Evolutionary conservation across 305 asterid species (phyloP).

Genomic region (Fraxinus greggii): DNA sequence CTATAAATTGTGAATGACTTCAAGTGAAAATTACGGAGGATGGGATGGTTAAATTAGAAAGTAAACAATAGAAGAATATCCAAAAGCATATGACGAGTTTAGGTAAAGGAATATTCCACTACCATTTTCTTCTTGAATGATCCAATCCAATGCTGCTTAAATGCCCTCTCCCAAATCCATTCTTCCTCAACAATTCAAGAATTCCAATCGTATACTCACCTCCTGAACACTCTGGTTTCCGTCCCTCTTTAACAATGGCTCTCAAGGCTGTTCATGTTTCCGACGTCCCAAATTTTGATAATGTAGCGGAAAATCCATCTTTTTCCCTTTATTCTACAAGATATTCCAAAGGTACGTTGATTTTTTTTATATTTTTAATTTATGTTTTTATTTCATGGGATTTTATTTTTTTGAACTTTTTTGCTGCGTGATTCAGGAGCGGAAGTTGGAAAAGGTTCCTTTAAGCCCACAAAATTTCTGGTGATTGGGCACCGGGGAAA

Average conservation of each 20-base stretch:
- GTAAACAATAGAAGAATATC: constrained; percentile 36
- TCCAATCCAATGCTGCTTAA: constrained; percentile 23
- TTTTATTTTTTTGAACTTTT: background rate
- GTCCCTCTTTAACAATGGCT: constrained; percentile 46
- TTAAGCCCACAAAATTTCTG: constrained; percentile 61
- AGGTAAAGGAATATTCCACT: constrained; percentile 44
- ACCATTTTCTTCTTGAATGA: background rate
- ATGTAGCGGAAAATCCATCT: constrained; percentile 57
- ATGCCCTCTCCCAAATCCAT: constrained; percentile 27
- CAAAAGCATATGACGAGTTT: constrained; percentile 41
- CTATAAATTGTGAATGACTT: no score
- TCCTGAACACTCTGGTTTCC: background rate
- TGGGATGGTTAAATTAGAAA: background rate
- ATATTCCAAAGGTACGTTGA: constrained; percentile 42
- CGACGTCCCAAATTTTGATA: constrained; percentile 77
- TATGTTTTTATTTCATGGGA: background rate
- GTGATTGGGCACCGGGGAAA: constrained; percentile 92
- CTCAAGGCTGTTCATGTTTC: constrained; percentile 76
- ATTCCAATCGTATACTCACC: constrained; percentile 20
- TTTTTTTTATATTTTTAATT: background rate
- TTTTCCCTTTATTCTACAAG: constrained; percentile 46
- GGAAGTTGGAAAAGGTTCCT: constrained; percentile 47
- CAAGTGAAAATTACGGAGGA: background rate
- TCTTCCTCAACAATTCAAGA: constrained; percentile 20
- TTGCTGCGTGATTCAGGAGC: constrained; percentile 33